Evolutionary conservation across 202 grass and related monocot genomes (phyloP), one percentile per base, ranked within the genome.

Genomic region (Carex arenaria): DNA sequence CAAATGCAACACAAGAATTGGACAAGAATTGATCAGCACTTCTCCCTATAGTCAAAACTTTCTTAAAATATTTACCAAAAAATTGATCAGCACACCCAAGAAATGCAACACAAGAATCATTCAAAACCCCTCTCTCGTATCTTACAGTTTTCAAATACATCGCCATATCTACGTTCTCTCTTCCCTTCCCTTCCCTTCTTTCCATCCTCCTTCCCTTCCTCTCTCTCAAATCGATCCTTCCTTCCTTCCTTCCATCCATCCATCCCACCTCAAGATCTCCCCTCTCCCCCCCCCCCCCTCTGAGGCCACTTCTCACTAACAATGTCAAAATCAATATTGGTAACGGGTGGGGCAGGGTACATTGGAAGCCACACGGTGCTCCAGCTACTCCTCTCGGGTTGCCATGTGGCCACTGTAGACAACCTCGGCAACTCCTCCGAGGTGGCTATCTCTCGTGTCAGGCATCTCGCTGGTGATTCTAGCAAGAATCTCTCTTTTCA

Each of bases 291-390:
- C n/a, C n/a, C n/a, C 64, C 20, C 45, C 49, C 23, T 3, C 66
- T 2, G 2, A 51, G 11, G 47, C 13, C n/a, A 17, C 51, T 32
- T 65, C 59, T 80, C 20, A 61, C 72, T 72, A 80, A 90, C 26
- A 9, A 32, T 87, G 86, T 76, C 59, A 31, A 86, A 86, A 60
- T 91, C 89, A 43, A 89, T 97, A 67, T 84, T 97, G 63, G 94
- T 97, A 5, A 97, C 94, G 18, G 94, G 94, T 2, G 94, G 94
- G 7, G 94, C 94, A 0, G 94, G 94, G 0, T 97, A 93, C 94
- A 97, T 97, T 83, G 94, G 94, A 15, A 97, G 91, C 89, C 94
- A 97, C 91, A 85, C 94, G 59, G 94, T 91, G 82, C 89, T 97
- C 72, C 91, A 91, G 91, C 87, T 97, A 15, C 91, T 97, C 74